Evolutionary conservation across 352 stramenopile genomes (phyloP), one percentile per base, ranked within the genome.

Genomic region (Bremia lactucae): DNA sequence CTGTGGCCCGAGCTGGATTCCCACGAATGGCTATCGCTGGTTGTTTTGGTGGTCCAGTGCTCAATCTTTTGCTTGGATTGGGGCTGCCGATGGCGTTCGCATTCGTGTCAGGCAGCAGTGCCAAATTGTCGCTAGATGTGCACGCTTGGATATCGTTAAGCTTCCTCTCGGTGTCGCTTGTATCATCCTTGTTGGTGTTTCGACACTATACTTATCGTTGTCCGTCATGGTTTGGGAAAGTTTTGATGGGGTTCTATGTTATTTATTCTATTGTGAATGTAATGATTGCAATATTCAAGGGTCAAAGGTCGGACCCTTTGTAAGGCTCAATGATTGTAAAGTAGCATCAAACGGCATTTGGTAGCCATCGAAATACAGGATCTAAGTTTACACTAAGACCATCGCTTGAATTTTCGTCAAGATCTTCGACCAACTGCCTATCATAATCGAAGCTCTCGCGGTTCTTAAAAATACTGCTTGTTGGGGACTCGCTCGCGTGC

Each of bases 11-110:
- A 6, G 70, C 71, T 13, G 80, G 80, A 0, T 90, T 87, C 28
- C 69, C 77, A 9, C 68, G 90, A 53, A 92, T 92, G 80, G 80
- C 80, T 25, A 86, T 92, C 35, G 77, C 77, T 5, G 80, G 80
- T 2, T 92, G 80, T 50, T 89, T 82, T 52, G 80, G 77, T 36
- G 80, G 80, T 0, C 80, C 72, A 6, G 80, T 90, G 3, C 90
- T 90, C 53, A 90, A 89, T 38, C 70, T 92, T 21, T 55, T 92
- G 19, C 59, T 92, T 16, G 80, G 80, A 0, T 65, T 92, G 20
- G 80, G 80, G 11, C 55, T 89, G 6, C 78, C 80, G 1, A 84
- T 90, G 68, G 46, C 68, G 2, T 59, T 72, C 26, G 68, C 78
- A 5, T 82, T 72, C 35, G 42, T 82, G 10, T 59, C 46, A 19